Base-by-base conservation (phyloP, 2,329 filamentous ascomycete species). In the Monosporascus cannonballus region DNA sequence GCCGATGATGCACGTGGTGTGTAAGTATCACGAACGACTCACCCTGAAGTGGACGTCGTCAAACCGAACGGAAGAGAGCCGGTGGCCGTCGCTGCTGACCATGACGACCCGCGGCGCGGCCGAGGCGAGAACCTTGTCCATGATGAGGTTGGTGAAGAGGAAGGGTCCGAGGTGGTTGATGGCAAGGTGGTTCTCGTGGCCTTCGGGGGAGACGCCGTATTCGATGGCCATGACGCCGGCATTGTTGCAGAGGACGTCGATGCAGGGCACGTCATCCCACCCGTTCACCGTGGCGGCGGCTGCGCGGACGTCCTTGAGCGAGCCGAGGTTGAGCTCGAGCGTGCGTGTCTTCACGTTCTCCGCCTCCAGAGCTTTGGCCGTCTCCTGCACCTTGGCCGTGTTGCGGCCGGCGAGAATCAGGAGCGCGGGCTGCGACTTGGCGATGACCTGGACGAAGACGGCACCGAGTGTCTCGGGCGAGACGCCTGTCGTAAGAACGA, bases 381-480 rank as follows among this genome's bases (percentile, higher is more conserved):
- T 70, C 1, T 67, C 62, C 20, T 70, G 61, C 9, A 73, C 55
- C 51, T 77, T 79, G n/a, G 64, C 48, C 6, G 60, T 48, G 39
- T 64, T 73, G 53, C 77, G 76, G 27, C 74, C 73, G 6, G 69
- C 73, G 34, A 77, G 70, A 49, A 75, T 73, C 52, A 79, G 72
- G 25, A 70, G 61, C 2, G 61, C 55, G 0, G 76, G 73, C 1
- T 67, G 61, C 34, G 69, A 69, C 17, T 67, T 57, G 27, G 75
- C 74, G 39, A 77, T 63, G 38, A 64, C 56, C n/a, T 62, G 51
- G 41, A 67, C 65, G 48, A 73, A 73, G 9, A 56, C 52, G 36
- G 65, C 64, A 20, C 73, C 73, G n/a, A 76, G 64, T 34, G 69
- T 64, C 51, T 64, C 63, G 11, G 68, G 69, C 8, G 71, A 69